Percentiles rank a stretch among this genome's conserved stretches.
Evolutionary conservation across 371 early-diverging fungal species (phyloP).

Genomic region (Haplosporangium sp.): DNA sequence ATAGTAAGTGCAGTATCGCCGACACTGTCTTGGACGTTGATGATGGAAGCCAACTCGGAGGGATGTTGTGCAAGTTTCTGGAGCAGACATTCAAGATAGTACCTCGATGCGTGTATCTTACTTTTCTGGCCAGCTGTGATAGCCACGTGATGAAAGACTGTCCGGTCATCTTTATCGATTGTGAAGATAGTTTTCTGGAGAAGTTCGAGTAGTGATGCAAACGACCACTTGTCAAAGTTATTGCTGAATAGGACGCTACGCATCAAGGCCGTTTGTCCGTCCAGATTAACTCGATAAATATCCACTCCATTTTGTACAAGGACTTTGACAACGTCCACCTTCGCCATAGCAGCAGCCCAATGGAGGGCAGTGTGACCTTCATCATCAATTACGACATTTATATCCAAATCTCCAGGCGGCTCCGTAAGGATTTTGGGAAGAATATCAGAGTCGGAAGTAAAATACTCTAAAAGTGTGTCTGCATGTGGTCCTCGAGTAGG

Average conservation of each 20-base stretch:
- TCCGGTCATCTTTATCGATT: slow-evolving; percentile 84
- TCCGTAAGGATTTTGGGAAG: slow-evolving; percentile 65
- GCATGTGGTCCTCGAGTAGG: slow-evolving; percentile 37
- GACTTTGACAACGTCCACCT: slow-evolving; percentile 77
- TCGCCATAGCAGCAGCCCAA: slow-evolving; percentile 95
- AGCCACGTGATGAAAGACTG: slow-evolving; percentile 94
- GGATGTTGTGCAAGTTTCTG: slow-evolving; percentile 66
- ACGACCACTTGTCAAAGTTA: slow-evolving; percentile 86
- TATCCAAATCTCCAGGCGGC: slow-evolving; percentile 73
- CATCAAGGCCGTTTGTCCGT: slow-evolving; percentile 92
- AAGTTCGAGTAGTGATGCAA: slow-evolving; percentile 79
- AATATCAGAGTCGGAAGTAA: slow-evolving; percentile 66
- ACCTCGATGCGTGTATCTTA: slow-evolving; percentile 79
- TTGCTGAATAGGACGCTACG: slow-evolving; percentile 90
- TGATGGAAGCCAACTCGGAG: slow-evolving; percentile 73
- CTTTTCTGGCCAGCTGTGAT: slow-evolving; percentile 79
- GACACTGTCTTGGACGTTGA: slow-evolving; percentile 85
- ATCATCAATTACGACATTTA: slow-evolving; percentile 91
- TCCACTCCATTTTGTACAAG: slow-evolving; percentile 84
- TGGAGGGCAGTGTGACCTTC: slow-evolving; percentile 96
- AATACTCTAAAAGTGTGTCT: slow-evolving; percentile 62
- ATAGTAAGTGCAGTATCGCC: slow-evolving; percentile 95
- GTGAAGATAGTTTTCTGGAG: slow-evolving; percentile 81
- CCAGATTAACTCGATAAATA: slow-evolving; percentile 76
- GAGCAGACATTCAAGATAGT: slow-evolving; percentile 89